These are phyloP conservation scores for Davidsoniella neocaledoniae DNA, from an alignment of 2,329 filamentous ascomycete genomes.

Conservation along the genomic window DNA sequence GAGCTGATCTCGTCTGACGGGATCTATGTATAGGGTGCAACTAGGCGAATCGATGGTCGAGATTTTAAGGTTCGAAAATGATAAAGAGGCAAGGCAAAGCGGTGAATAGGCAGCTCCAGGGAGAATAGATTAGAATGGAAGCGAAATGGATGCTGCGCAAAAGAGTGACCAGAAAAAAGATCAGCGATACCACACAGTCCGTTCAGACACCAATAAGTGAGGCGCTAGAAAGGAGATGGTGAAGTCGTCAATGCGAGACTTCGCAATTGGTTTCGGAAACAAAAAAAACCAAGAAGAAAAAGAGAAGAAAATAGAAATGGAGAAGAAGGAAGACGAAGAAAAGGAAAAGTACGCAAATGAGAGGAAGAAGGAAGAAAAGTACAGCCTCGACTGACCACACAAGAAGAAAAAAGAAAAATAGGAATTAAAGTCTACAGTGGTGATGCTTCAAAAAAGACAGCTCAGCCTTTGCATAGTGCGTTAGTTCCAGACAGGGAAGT, in stretches of 20 bases:
- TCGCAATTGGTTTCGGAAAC: neutral
- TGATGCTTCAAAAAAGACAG: constrained; percentile 4
- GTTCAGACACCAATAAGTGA: neutral
- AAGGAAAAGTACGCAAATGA: constrained; percentile 9
- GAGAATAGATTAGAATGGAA: neutral
- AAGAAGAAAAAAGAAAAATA: constrained; percentile 2
- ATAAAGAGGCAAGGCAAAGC: neutral
- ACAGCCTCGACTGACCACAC: neutral
- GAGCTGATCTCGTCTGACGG: neutral
- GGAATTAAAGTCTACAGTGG: neutral
- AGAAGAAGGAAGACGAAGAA: constrained; percentile 18
- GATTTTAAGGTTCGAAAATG: neutral
- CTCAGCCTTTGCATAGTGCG: constrained; percentile 8
- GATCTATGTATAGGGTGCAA: neutral
- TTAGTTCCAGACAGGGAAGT: neutral
- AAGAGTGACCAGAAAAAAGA: neutral
- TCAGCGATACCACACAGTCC: neutral
- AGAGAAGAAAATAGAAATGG: neutral
- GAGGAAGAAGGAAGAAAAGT: neutral
- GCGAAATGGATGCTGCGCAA: neutral
- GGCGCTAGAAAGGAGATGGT: neutral
- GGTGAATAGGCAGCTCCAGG: neutral
- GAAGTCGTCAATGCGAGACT: neutral
- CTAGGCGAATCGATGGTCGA: neutral
- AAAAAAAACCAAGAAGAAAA: neutral